phyloP scores from a whole-genome alignment of 2,329 filamentous ascomycete genomes.

The Monilinia laxa region DNA sequence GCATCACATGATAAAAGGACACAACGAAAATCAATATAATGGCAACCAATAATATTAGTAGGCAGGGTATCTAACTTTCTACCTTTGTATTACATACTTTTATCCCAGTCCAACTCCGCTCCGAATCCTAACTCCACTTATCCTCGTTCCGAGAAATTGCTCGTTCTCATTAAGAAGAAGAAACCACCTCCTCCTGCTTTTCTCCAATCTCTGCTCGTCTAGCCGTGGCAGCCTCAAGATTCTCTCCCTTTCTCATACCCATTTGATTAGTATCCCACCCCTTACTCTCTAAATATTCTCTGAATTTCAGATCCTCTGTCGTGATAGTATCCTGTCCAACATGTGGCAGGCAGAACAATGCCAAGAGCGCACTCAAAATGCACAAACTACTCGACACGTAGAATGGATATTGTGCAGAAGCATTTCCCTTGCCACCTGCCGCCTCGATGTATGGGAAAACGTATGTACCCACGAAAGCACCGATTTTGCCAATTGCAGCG shows the following conservation, averaged over 20 bases:
- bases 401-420: conserved; percentile 80
- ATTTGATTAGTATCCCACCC: conserved; percentile 71
- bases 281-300: conserved; percentile 67
- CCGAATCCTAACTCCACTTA: neutral
- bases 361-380: conserved; percentile 68
- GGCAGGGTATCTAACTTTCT: neutral
- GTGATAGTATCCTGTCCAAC: conserved; percentile 86
- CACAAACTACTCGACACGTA: conserved; percentile 79
- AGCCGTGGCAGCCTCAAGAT: conserved; percentile 16
- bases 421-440: conserved; percentile 56
- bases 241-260: conserved; percentile 43
- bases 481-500: conserved; percentile 71
- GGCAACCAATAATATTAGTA: neutral
- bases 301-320: conserved; percentile 72
- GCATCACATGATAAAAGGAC: neutral
- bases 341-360: conserved; percentile 67
- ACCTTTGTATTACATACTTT: conserved; percentile 1
- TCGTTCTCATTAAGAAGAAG: too few relatives aligned
- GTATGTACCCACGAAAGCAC: conserved; percentile 82
- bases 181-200: conserved; percentile 7
- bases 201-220: conserved; percentile 11
- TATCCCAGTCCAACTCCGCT: neutral
- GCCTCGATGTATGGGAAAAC: conserved; percentile 72
- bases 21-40: neutral
- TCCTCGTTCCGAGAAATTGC: too few relatives aligned